Percentiles rank a stretch among this genome's conserved stretches.
phyloP scores from a whole-genome alignment of 371 early-diverging fungal genomes.

The Mucor mucedo region DNA sequence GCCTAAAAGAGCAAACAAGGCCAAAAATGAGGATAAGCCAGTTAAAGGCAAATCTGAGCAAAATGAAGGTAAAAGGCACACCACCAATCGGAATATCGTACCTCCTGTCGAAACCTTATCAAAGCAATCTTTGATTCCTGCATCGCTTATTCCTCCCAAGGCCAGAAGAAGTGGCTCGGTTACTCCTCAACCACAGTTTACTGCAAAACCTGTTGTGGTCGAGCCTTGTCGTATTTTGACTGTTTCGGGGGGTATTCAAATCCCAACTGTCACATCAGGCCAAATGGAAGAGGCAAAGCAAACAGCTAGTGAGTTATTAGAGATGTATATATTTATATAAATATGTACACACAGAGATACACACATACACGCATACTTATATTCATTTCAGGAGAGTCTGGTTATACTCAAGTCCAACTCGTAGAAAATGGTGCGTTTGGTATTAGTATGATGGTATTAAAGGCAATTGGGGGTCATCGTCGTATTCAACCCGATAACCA shows the following conservation, averaged over 20 bases:
- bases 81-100: not conserved
- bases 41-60: not conserved
- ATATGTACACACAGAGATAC: not conserved
- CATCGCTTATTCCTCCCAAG: constrained; percentile 37
- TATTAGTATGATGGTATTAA: constrained; percentile 73
- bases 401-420: constrained; percentile 73
- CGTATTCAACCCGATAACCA: constrained; percentile 78
- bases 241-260: constrained; percentile 51
- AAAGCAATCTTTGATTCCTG: constrained; percentile 21
- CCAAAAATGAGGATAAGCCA: not conserved
- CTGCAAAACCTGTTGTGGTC: not conserved
- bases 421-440: constrained; percentile 85
- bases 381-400: constrained; percentile 45
- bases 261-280: constrained; percentile 59
- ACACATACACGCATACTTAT: not conserved
- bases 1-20: not conserved
- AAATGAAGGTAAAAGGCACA: not conserved
- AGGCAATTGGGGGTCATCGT: constrained; percentile 72
- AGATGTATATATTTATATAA: not conserved
- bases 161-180: constrained; percentile 23
- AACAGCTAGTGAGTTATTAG: constrained; percentile 32
- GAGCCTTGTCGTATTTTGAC: constrained; percentile 44
- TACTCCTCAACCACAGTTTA: constrained; percentile 2
- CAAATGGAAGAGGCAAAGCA: constrained; percentile 71
- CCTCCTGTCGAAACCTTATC: constrained; percentile 1